These are phyloP conservation scores for Ploettnerulaceae sp. DNA, from an alignment of 2,329 filamentous ascomycete genomes.

Conservation along the genomic window DNA sequence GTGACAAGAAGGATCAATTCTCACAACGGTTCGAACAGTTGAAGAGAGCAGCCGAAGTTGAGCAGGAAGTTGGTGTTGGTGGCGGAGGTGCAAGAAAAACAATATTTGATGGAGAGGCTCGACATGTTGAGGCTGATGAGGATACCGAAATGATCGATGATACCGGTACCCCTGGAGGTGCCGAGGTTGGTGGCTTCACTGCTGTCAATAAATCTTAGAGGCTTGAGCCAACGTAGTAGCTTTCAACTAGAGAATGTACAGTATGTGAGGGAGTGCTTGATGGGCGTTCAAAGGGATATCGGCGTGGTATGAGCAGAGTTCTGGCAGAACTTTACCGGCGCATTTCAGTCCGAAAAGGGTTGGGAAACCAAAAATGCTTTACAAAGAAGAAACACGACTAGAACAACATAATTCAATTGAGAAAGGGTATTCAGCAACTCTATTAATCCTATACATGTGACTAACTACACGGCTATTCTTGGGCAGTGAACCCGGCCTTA, in stretches of 20 bases:
- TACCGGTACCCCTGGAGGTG: conserved; percentile 12
- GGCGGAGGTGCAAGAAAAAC: conserved; percentile 16
- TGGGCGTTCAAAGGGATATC: not conserved
- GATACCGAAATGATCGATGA: conserved; percentile 35
- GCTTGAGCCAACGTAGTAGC: no score
- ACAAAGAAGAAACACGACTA: no score
- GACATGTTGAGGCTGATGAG: conserved; percentile 27
- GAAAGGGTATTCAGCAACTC: no score
- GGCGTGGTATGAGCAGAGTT: not conserved
- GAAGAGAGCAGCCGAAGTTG: conserved; percentile 27
- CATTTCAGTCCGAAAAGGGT: not conserved
- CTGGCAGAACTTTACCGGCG: not conserved
- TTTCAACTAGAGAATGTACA: not conserved
- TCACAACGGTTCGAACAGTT: conserved; percentile 27
- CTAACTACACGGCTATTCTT: not conserved
- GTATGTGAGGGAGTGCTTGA: not conserved
- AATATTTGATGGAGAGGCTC: conserved; percentile 18
- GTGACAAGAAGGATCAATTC: conserved; percentile 22
- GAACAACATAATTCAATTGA: no score
- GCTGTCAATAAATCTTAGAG: conserved; percentile 27
- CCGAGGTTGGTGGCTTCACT: conserved; percentile 27
- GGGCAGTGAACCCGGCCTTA: not conserved
- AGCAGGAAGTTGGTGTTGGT: conserved; percentile 18
- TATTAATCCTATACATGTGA: not conserved
- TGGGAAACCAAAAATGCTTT: no score